Conservation (phyloP, 129 eudicot species). For the Smallanthus sonchifolius region DNA sequence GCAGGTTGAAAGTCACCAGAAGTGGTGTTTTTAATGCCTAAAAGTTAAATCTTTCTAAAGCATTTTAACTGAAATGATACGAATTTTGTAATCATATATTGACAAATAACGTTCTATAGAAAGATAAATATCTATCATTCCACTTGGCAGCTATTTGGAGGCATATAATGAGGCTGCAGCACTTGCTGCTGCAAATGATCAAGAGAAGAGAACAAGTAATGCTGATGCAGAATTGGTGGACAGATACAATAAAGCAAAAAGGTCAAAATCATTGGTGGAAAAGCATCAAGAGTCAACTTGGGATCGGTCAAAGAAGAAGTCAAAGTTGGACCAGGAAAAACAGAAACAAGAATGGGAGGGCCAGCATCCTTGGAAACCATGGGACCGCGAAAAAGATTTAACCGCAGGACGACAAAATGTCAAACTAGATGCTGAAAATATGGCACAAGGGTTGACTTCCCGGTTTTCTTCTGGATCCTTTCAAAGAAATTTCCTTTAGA, state of each 20-base stretch:
- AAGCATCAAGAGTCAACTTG: constrained; percentile 68
- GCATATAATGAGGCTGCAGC: constrained; percentile 93
- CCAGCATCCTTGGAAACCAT: constrained; percentile 98
- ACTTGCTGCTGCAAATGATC: constrained; percentile 70
- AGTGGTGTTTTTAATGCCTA: neutral
- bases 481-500: constrained; percentile 77
- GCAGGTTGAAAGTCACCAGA: neutral
- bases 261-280: constrained; percentile 87
- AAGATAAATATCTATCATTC: neutral
- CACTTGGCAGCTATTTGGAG: constrained; percentile 68
- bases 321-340: constrained; percentile 32
- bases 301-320: constrained; percentile 52
- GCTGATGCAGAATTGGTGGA: constrained; percentile 85
- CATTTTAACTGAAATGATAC: neutral
- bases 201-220: constrained; percentile 35
- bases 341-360: constrained; percentile 76
- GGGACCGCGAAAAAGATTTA: constrained; percentile 97
- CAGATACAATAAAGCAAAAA: constrained; percentile 74
- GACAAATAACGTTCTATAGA: neutral
- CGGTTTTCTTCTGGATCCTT: constrained; percentile 87
- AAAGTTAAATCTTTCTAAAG: neutral
- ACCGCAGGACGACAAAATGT: constrained; percentile 85
- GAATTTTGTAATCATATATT: neutral
- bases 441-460: constrained; percentile 74
- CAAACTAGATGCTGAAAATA: constrained; percentile 68